A percentile compares a stretch with the other conserved stretches of the same genome.
Conservation (phyloP, 768 basidiomycete genomes). For the Boletus speciosus region DNA sequence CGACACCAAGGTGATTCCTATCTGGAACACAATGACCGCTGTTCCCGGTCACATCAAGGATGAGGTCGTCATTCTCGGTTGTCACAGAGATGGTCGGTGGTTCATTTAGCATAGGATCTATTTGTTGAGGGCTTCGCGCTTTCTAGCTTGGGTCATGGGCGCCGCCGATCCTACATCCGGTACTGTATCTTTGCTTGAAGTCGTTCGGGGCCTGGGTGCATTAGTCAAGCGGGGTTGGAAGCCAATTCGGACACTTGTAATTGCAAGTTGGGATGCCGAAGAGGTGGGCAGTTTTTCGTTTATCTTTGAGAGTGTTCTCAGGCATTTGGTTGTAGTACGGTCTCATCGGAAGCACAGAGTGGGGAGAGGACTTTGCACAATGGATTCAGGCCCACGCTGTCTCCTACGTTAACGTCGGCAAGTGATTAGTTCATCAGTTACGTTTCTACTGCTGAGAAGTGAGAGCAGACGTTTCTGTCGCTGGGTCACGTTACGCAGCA, state of each 20-base stretch:
- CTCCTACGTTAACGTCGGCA: conserved; percentile 78
- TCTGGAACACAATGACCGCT: conserved; percentile 85
- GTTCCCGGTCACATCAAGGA: conserved; percentile 81
- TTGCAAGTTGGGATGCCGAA: conserved; percentile 81
- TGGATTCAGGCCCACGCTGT: conserved; percentile 80
- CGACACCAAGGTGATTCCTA: conserved; percentile 75
- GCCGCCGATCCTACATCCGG: conserved; percentile 55
- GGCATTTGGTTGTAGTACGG: conserved; percentile 43
- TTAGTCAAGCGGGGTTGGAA: conserved; percentile 56
- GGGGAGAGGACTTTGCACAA: conserved; percentile 85
- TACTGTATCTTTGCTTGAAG: conserved; percentile 52
- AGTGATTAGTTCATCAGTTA: conserved; percentile 4
- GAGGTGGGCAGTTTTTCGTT: conserved; percentile 35
- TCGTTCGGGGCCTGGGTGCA: conserved; percentile 50
- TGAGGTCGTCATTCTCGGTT: conserved; percentile 82
- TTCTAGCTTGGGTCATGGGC: conserved; percentile 43
- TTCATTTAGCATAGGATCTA: neutral
- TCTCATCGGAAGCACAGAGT: conserved; percentile 85
- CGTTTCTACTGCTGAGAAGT: conserved; percentile 1
- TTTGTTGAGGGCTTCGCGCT: neutral
- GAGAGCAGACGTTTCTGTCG: conserved; percentile 48
- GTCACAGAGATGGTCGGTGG: conserved; percentile 77
- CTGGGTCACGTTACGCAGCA: conserved; percentile 49
- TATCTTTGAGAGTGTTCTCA: neutral
- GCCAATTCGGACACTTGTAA: conserved; percentile 63